A percentile compares a stretch with the other conserved stretches of the same genome.
These are phyloP conservation scores for Pythium brassicae DNA, from an alignment of 352 stramenopile genomes.

Conservation along the genomic window DNA sequence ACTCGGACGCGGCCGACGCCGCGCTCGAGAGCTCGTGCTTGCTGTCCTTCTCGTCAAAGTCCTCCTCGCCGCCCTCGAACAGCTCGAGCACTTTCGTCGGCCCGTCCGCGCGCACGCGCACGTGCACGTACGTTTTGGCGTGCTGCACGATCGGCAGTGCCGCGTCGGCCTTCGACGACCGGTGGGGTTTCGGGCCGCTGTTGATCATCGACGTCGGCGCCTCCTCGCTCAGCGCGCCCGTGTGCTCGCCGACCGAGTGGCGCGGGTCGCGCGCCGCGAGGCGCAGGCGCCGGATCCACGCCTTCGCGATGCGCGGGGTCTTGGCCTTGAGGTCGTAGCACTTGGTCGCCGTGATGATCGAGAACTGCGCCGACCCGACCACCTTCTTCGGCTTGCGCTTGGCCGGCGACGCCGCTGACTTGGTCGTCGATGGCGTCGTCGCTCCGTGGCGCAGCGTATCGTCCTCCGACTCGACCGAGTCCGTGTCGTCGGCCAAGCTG, in stretches of 20 bases:
- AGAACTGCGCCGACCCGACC: conserved; percentile 74
- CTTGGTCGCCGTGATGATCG: conserved; percentile 82
- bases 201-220: conserved; percentile 20
- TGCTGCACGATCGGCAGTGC: conserved; percentile 55
- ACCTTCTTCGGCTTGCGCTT: conserved; percentile 14
- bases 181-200: conserved; percentile 23
- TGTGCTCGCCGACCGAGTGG: conserved; percentile 7
- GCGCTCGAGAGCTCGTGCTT: conserved; percentile 74
- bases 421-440: conserved; percentile 20
- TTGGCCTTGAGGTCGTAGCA: conserved; percentile 84
- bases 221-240: conserved; percentile 25
- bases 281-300: conserved; percentile 67
- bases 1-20: conserved; percentile 55
- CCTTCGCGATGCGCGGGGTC: conserved; percentile 57
- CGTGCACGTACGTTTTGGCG: conserved; percentile 83
- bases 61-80: conserved; percentile 84
- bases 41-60: conserved; percentile 79
- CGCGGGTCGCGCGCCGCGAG: conserved; percentile 45
- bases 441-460: conserved; percentile 21
- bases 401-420: conserved; percentile 13
- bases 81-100: conserved; percentile 90
- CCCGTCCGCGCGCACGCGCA: conserved; percentile 82
- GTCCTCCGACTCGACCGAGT: conserved; percentile 68
- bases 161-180: conserved; percentile 26
- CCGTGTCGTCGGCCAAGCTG: conserved; percentile 63